A percentile compares a stretch with the other conserved stretches of the same genome.
Conservation (phyloP, 768 basidiomycete genomes). For the Leccinum subgranulosum region DNA sequence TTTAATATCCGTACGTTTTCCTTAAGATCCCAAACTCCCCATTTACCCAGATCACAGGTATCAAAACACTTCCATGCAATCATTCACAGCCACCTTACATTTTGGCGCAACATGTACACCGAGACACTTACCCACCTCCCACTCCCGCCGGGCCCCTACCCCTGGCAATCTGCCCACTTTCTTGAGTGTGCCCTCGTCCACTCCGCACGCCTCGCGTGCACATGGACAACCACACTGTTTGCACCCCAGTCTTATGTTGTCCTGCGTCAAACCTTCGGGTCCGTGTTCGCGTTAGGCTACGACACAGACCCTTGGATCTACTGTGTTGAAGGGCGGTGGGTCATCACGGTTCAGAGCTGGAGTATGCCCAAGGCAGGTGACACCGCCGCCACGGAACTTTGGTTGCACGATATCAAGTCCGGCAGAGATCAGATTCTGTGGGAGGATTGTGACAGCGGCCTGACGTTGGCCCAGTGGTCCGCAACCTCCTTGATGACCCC, state of each 20-base stretch:
- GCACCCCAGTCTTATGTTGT: neutral
- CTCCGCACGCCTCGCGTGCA: slow-evolving; percentile 11
- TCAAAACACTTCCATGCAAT: slow-evolving; percentile 12
- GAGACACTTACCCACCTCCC: neutral
- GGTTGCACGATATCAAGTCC: slow-evolving; percentile 12
- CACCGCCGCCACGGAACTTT: no score
- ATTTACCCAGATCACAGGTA: slow-evolving; percentile 7
- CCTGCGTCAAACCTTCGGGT: no score
- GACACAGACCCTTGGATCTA: neutral
- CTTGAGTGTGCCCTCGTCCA: slow-evolving; percentile 15
- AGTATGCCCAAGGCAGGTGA: no score
- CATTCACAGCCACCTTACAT: neutral
- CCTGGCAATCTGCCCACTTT: slow-evolving; percentile 16
- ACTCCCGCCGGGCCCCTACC: slow-evolving; percentile 17
- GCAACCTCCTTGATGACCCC: slow-evolving; percentile 4
- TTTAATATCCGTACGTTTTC: slow-evolving; percentile 12
- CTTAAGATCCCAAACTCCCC: no score
- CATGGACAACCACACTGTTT: slow-evolving; percentile 15
- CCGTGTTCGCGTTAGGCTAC: no score
- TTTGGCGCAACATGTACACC: slow-evolving; percentile 16
- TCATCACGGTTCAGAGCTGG: slow-evolving; percentile 1
- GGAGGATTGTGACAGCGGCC: slow-evolving; percentile 5
- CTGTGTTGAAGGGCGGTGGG: slow-evolving; percentile 18
- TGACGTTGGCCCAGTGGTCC: slow-evolving; percentile 1
- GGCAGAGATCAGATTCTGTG: slow-evolving; percentile 11